Conservation (phyloP, 2,329 filamentous ascomycete genomes). For the Clonostachys solani region DNA sequence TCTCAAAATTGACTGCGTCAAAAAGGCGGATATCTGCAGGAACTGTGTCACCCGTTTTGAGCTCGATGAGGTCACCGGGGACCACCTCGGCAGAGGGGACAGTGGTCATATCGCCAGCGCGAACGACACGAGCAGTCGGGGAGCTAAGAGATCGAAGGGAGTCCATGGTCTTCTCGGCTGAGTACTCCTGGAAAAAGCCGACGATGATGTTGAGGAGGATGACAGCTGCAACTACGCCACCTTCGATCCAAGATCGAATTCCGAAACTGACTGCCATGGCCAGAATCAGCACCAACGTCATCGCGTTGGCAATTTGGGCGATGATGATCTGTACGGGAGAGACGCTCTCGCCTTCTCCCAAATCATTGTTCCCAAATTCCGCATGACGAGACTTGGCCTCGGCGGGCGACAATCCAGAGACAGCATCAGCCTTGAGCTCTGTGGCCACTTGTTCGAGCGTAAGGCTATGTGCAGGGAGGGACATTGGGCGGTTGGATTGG, state of each 20-base stretch:
- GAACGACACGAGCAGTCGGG: slow-evolving; percentile 30
- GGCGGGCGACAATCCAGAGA: slow-evolving; percentile 44
- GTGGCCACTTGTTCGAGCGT: slow-evolving; percentile 40
- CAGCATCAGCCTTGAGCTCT: slow-evolving; percentile 47
- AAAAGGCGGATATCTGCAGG: slow-evolving; percentile 50
- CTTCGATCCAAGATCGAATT: slow-evolving; percentile 49
- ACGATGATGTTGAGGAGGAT: slow-evolving; percentile 48
- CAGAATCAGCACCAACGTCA: slow-evolving; percentile 55
- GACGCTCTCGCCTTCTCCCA: slow-evolving; percentile 39
- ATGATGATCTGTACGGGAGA: slow-evolving; percentile 52
- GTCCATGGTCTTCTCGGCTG: slow-evolving; percentile 35
- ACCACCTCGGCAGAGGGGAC: slow-evolving; percentile 35
- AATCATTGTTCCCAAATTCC: slow-evolving; percentile 52
- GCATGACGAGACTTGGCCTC: slow-evolving; percentile 45
- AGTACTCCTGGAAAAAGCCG: slow-evolving; percentile 36
- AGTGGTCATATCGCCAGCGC: slow-evolving; percentile 23
- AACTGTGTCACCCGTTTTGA: slow-evolving; percentile 49
- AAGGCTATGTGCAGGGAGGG: slow-evolving; percentile 59
- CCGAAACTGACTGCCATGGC: slow-evolving; percentile 53
- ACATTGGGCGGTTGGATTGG: slow-evolving; percentile 45
- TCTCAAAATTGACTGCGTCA: slow-evolving; percentile 57
- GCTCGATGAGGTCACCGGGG: slow-evolving; percentile 47
- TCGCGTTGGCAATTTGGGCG: slow-evolving; percentile 54
- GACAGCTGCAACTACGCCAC: slow-evolving; percentile 45
- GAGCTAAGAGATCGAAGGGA: slow-evolving; percentile 26